A percentile compares a stretch with the other conserved stretches of the same genome.
These are phyloP conservation scores for Lablab purpureus DNA, from an alignment of 306 rosid genomes.

Conservation along the genomic window DNA sequence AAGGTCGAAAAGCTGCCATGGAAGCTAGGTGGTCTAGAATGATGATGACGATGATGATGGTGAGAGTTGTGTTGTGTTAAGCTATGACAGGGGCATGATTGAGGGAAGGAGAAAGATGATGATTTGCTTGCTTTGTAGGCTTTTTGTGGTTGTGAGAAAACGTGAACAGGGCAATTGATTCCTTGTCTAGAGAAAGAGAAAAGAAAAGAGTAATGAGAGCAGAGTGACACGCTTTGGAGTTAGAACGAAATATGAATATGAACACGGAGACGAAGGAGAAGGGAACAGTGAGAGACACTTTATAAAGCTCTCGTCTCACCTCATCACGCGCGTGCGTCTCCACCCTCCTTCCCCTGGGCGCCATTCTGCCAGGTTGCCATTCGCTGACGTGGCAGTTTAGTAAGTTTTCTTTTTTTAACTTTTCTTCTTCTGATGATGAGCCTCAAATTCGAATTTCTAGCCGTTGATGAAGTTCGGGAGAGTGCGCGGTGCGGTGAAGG, in stretches of 20 bases:
- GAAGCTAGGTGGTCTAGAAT: conserved; percentile 32
- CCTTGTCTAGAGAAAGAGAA: conserved; percentile 43
- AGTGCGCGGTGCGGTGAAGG: conserved; percentile 27
- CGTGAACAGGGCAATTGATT: conserved; percentile 55
- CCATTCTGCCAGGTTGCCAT: conserved; percentile 56
- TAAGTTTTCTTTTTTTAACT: not conserved
- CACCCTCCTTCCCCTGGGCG: conserved; percentile 34
- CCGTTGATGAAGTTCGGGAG: conserved; percentile 55
- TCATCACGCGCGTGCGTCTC: conserved; percentile 66
- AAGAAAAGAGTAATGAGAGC: conserved; percentile 52
- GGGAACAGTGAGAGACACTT: conserved; percentile 52
- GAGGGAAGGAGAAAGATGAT: conserved; percentile 10
- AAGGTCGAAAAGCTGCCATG: conserved; percentile 50
- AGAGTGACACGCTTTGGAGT: conserved; percentile 66
- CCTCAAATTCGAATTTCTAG: conserved; percentile 56
- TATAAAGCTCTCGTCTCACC: conserved; percentile 54
- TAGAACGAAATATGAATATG: not conserved
- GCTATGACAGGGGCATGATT: conserved; percentile 22
- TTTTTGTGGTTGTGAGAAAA: conserved; percentile 47
- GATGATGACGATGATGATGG: conserved; percentile 35
- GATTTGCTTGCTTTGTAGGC: conserved; percentile 30
- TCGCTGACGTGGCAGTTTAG: conserved; percentile 54
- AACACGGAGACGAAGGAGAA: conserved; percentile 35
- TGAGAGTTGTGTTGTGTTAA: not conserved
- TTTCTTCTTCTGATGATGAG: not conserved